A percentile compares a stretch with the other conserved stretches of the same genome.
Evolutionary conservation across 305 asterid genomes (phyloP).

Genomic region (Fraxinus xanthoxyloides): DNA sequence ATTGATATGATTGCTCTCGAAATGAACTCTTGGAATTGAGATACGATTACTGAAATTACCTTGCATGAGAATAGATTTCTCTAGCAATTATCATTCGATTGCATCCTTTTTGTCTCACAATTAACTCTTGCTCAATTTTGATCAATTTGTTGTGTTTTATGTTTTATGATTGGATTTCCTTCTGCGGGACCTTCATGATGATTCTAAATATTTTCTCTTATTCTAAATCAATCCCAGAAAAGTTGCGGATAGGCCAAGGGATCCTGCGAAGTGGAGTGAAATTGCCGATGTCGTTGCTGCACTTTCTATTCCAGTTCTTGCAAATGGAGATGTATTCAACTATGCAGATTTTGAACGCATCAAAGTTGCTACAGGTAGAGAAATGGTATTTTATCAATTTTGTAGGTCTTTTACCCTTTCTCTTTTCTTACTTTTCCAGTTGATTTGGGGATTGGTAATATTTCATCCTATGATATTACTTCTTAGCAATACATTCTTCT

Average conservation of each 20-base stretch:
- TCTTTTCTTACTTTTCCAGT: neutral
- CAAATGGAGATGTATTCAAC: conserved; percentile 88
- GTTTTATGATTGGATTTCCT: neutral
- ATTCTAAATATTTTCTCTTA: neutral
- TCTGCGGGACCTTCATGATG: neutral
- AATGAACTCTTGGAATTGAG: neutral
- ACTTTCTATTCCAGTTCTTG: conserved; percentile 83
- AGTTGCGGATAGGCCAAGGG: conserved; percentile 94
- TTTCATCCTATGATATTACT: neutral
- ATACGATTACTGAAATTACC: neutral
- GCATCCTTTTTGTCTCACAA: neutral
- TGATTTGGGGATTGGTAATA: neutral
- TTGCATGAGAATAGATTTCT: neutral
- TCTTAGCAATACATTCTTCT: neutral
- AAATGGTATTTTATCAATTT: neutral
- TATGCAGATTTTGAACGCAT: conserved; percentile 75
- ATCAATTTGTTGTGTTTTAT: neutral
- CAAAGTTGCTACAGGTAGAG: conserved; percentile 70
- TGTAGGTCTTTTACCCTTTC: neutral
- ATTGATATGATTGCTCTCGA: neutral
- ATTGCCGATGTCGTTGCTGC: conserved; percentile 86
- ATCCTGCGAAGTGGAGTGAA: conserved; percentile 89
- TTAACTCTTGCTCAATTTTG: neutral
- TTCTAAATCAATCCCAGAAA: conserved; percentile 42
- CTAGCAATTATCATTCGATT: neutral